Evolutionary conservation across 371 early-diverging fungal species (phyloP).

Genomic region (Amoeboradix gromovi): DNA sequence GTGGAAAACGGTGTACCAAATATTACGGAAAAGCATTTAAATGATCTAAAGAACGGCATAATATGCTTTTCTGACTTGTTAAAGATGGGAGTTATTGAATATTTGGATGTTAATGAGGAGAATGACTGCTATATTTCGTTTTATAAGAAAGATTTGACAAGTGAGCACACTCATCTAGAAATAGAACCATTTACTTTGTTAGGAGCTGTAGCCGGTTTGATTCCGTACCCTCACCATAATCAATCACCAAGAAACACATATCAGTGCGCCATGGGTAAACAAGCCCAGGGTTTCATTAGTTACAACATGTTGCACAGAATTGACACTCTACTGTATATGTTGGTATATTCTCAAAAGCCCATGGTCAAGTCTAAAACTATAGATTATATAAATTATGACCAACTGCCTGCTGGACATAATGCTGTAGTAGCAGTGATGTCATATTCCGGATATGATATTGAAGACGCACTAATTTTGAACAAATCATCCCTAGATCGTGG

Average conservation of each 20-base stretch:
- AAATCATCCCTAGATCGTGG: conserved; percentile 91
- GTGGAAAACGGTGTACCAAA: conserved; percentile 48
- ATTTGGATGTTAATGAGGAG: conserved; percentile 95
- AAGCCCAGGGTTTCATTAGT: conserved; percentile 92
- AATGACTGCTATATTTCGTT: conserved; percentile 82
- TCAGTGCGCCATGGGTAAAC: conserved; percentile 99
- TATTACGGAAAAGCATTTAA: conserved; percentile 40
- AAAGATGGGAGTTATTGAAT: conserved; percentile 78
- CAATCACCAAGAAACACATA: conserved; percentile 97
- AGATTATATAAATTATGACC: conserved; percentile 86
- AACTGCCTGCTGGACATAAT: conserved; percentile 96
- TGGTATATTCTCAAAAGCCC: conserved; percentile 94
- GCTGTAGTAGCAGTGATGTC: conserved; percentile 98
- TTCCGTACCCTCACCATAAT: conserved; percentile 99
- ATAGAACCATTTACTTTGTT: conserved; percentile 91
- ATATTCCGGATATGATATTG: conserved; percentile 98
- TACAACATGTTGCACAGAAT: conserved; percentile 83
- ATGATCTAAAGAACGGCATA: conserved; percentile 25
- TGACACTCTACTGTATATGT: conserved; percentile 79
- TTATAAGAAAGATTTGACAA: conserved; percentile 44
- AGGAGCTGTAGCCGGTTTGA: conserved; percentile 90
- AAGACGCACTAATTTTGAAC: conserved; percentile 96
- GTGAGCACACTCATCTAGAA: conserved; percentile 81
- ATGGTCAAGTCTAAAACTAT: conserved; percentile 94
- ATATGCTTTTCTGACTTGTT: conserved; percentile 68